phyloP scores from a whole-genome alignment of 805 yeast species.

The Suhomyces vadensis region DNA sequence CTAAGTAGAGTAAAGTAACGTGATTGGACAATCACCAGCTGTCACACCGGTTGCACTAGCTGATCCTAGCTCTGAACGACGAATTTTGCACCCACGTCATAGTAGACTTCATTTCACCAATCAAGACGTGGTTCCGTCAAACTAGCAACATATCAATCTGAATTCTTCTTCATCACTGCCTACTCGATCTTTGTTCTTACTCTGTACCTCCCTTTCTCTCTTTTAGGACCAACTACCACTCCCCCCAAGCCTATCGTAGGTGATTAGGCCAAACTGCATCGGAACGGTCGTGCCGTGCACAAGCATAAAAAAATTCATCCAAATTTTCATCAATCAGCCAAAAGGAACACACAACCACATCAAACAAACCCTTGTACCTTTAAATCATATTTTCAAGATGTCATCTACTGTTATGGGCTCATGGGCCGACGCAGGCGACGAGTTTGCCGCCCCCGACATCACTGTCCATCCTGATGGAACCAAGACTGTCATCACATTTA shows the following conservation, averaged over 20 bases:
- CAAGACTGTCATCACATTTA: constrained; percentile 78
- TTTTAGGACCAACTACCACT: no score
- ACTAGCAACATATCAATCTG: no score
- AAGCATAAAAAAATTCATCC: constrained; percentile 5
- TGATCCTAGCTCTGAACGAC: no score
- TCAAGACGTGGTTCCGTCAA: no score
- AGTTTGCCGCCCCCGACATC: constrained; percentile 71
- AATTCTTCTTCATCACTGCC: no score
- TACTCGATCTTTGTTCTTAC: no score
- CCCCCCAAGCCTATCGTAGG: no score
- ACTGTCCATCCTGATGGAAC: constrained; percentile 84
- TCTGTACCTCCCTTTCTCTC: no score
- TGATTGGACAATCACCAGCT: no score
- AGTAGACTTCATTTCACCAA: not conserved
- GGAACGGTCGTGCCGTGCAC: constrained; percentile 1
- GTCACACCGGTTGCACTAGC: no score
- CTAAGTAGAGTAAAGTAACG: no score
- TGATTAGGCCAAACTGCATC: no score
- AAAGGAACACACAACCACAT: not conserved
- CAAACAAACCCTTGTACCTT: not conserved
- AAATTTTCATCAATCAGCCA: constrained; percentile 8
- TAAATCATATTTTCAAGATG: constrained; percentile 16
- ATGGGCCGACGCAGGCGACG: constrained; percentile 78
- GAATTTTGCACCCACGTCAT: not conserved
- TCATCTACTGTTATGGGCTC: constrained; percentile 43